phyloP scores from a whole-genome alignment of 495 filamentous ascomycete species.

The Penicillium diatomitis region DNA sequence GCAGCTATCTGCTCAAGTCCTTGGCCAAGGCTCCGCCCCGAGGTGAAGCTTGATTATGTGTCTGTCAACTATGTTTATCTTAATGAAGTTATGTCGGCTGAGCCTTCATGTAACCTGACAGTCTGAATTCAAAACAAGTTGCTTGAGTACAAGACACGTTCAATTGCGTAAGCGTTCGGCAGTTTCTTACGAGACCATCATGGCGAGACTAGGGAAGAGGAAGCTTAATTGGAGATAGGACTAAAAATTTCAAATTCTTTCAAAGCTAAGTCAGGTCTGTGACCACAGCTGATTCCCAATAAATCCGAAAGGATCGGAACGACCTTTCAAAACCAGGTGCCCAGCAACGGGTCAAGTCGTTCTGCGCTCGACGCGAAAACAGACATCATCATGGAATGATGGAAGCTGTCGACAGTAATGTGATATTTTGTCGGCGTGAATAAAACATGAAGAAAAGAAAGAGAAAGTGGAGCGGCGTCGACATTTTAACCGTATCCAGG shows the following conservation, averaged over 20 bases:
- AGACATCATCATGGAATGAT: conserved; percentile 40
- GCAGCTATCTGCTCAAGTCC: conserved; percentile 80
- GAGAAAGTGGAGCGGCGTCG: conserved; percentile 3
- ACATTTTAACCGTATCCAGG: conserved; percentile 30
- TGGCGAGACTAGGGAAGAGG: too few species aligned
- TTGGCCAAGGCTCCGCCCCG: conserved; percentile 21
- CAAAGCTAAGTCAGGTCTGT: conserved; percentile 33
- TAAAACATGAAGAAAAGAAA: conserved; percentile 32
- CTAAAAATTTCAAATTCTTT: neutral
- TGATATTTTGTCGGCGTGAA: conserved; percentile 44
- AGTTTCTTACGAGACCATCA: neutral
- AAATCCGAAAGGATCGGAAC: conserved; percentile 55
- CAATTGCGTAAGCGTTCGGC: conserved; percentile 3
- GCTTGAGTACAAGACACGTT: too few species aligned
- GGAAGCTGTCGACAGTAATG: conserved; percentile 54
- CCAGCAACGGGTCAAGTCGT: conserved; percentile 59
- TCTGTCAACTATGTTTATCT: conserved; percentile 8
- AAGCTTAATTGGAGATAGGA: conserved; percentile 1
- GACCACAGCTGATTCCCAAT: conserved; percentile 75
- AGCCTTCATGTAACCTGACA: neutral
- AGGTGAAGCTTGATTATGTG: conserved; percentile 14
- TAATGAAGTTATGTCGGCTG: conserved; percentile 25
- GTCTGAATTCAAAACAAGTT: too few species aligned
- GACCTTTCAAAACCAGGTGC: conserved; percentile 67
- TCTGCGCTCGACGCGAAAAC: conserved; percentile 71